Evolutionary conservation across 352 stramenopile genomes (phyloP).

Genomic region (Nothophytophthora sp.): DNA sequence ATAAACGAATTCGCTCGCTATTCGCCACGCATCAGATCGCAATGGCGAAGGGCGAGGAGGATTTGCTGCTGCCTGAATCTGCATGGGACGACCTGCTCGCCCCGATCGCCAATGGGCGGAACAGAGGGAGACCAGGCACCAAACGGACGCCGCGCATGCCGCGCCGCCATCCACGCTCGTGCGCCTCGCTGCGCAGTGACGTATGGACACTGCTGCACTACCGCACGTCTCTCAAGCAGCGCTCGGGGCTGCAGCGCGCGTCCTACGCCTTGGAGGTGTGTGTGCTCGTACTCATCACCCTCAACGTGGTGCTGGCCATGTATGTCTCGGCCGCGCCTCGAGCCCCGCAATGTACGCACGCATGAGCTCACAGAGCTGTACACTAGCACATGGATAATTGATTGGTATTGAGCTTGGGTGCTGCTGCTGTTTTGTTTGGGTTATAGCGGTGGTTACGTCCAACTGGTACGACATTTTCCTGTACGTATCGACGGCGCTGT

Average conservation of each 20-base stretch:
- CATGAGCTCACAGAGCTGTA: too few relatives aligned
- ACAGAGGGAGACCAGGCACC: not conserved
- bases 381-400: conserved; percentile 1
- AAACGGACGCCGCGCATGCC: not conserved
- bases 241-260: conserved; percentile 58
- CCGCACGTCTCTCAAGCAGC: conserved; percentile 58
- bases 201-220: conserved; percentile 82
- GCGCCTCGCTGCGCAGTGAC: conserved; percentile 42
- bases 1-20: too few relatives aligned
- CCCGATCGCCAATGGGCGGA: too few relatives aligned
- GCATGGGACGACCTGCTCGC: too few relatives aligned
- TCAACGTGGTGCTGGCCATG: conserved; percentile 83
- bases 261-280: conserved; percentile 70
- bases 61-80: too few relatives aligned
- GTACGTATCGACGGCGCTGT: conserved; percentile 74
- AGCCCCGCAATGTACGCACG: conserved; percentile 23
- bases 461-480: conserved; percentile 79
- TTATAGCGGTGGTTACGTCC: conserved; percentile 34
- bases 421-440: not conserved
- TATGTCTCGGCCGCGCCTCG: conserved; percentile 36
- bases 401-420: not conserved
- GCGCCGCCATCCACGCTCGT: not conserved
- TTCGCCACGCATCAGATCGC: too few relatives aligned
- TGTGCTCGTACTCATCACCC: conserved; percentile 72
- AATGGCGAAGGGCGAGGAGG: too few relatives aligned